Evolutionary conservation across 129 eudicot species (phyloP).

Genomic region (Pseudognaphalium luteoalbum): DNA sequence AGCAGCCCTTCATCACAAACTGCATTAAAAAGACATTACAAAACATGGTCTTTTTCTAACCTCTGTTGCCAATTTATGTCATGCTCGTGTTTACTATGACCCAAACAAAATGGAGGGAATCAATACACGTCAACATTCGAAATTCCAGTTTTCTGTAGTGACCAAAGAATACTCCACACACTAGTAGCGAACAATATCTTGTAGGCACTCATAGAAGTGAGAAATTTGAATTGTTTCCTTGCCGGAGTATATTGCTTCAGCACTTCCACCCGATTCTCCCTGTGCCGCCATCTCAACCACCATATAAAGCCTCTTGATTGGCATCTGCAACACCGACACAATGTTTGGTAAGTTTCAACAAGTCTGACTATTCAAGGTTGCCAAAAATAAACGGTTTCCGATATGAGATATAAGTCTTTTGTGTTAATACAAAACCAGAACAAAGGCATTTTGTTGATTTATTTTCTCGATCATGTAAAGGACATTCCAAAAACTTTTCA

Average conservation of each 20-base stretch:
- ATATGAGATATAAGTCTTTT: neutral
- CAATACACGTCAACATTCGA: slow-evolving; percentile 23
- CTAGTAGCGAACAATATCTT: slow-evolving; percentile 63
- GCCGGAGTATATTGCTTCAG: slow-evolving; percentile 85
- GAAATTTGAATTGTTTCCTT: slow-evolving; percentile 67
- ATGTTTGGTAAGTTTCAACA: neutral
- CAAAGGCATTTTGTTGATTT: too few relatives aligned
- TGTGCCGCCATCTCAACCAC: slow-evolving; percentile 98
- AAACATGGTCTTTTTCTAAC: slow-evolving; percentile 15
- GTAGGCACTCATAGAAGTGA: slow-evolving; percentile 91
- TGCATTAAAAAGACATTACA: neutral
- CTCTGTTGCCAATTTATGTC: slow-evolving; percentile 19
- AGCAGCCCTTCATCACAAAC: neutral
- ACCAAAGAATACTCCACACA: neutral
- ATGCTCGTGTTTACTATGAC: slow-evolving; percentile 18
- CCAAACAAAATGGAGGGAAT: neutral
- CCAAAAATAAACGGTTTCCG: neutral
- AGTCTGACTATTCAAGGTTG: neutral
- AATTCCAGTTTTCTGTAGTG: slow-evolving; percentile 20
- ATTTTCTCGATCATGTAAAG: too few relatives aligned
- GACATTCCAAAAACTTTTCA: too few relatives aligned
- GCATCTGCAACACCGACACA: slow-evolving; percentile 53
- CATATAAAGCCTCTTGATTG: slow-evolving; percentile 91
- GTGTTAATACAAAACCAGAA: neutral
- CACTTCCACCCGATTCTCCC: slow-evolving; percentile 84